Evolutionary conservation across 345 rosid species (phyloP).

Genomic region (Euphorbia tirucalli): DNA sequence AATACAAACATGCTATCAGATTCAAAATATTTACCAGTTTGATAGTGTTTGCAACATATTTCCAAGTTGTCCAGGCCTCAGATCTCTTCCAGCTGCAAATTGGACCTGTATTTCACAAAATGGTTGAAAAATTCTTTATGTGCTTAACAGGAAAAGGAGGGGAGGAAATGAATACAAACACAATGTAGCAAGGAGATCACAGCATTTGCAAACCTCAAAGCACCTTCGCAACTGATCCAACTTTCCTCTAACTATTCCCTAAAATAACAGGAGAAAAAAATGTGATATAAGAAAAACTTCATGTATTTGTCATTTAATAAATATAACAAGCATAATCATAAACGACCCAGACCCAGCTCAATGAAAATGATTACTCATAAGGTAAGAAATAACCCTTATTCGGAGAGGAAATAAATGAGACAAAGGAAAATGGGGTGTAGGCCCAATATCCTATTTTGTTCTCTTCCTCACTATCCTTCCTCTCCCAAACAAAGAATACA

Average conservation of each 20-base stretch:
- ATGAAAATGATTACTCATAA: not conserved
- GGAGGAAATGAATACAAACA: not conserved
- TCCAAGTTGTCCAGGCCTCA: slow-evolving; percentile 83
- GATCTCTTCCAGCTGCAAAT: slow-evolving; percentile 96
- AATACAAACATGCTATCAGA: not conserved
- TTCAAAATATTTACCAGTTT: slow-evolving; percentile 54
- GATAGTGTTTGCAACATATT: slow-evolving; percentile 86
- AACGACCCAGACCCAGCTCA: not conserved
- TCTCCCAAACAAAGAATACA: not conserved
- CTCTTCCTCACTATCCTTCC: not conserved
- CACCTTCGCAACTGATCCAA: slow-evolving; percentile 91
- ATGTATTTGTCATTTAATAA: not conserved
- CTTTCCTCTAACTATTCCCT: slow-evolving; percentile 98
- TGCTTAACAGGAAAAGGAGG: not conserved
- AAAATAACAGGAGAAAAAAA: slow-evolving; percentile 16
- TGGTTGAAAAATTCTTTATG: not conserved
- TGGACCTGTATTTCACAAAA: slow-evolving; percentile 57
- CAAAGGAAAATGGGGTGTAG: not conserved
- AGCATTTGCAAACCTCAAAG: slow-evolving; percentile 63
- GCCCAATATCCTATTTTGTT: not conserved
- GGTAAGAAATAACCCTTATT: not conserved
- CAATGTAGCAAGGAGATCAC: not conserved
- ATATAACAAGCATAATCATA: not conserved
- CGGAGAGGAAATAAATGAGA: not conserved
- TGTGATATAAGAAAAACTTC: not conserved